Conservation (phyloP, 2,329 filamentous ascomycete genomes). For the Penicillium aurantiogriseum region DNA sequence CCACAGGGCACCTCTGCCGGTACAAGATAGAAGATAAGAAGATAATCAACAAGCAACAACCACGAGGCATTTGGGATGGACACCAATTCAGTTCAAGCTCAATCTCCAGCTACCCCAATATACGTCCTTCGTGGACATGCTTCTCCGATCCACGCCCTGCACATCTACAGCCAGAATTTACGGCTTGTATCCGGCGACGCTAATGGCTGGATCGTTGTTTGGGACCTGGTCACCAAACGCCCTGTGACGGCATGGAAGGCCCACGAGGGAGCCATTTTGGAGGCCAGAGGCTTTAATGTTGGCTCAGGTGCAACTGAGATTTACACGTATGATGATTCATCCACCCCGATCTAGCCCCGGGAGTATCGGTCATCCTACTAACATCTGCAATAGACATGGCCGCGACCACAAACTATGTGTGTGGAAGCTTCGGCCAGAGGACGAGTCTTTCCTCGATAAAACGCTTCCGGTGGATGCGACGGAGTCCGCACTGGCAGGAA, state of each 20-base stretch:
- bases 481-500: constrained; percentile 42
- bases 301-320: constrained; percentile 56
- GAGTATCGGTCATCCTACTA: constrained; percentile 2
- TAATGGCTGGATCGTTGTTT: constrained; percentile 82
- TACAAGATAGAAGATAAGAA: background rate
- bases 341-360: background rate
- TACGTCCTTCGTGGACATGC: constrained; percentile 84
- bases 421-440: constrained; percentile 74
- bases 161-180: constrained; percentile 70
- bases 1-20: background rate
- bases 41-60: background rate
- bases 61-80: constrained; percentile 5
- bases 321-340: constrained; percentile 67
- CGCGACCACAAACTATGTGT: constrained; percentile 82
- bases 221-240: constrained; percentile 79
- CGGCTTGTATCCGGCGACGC: constrained; percentile 84
- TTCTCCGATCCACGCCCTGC: constrained; percentile 72
- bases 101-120: constrained; percentile 55
- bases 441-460: constrained; percentile 56
- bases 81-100: constrained; percentile 10
- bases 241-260: constrained; percentile 82
- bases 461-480: constrained; percentile 67
- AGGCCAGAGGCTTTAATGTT: constrained; percentile 62
- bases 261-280: constrained; percentile 74
- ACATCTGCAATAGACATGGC: constrained; percentile 66